These are phyloP conservation scores for Tilletia indica DNA, from an alignment of 1,284 basidiomycete species.

Conservation along the genomic window DNA sequence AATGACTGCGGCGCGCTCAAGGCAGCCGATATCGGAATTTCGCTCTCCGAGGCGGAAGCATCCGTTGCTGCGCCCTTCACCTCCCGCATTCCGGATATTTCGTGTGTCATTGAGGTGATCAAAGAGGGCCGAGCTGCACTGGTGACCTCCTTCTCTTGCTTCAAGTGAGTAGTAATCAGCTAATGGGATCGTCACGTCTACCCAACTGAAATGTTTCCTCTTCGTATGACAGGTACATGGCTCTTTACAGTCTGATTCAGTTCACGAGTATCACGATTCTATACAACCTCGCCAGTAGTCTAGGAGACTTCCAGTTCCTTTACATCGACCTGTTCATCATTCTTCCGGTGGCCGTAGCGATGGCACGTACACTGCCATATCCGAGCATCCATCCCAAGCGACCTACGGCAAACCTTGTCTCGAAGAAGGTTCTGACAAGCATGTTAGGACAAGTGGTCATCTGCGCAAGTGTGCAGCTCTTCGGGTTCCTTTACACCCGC, in stretches of 20 bases:
- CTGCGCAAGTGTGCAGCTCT: conserved; percentile 77
- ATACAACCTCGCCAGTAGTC: conserved; percentile 91
- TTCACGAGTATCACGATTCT: conserved; percentile 76
- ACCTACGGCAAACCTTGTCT: conserved; percentile 93
- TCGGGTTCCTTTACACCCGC: conserved; percentile 86
- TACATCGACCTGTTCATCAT: conserved; percentile 98
- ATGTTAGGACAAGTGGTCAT: conserved; percentile 90
- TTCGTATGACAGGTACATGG: conserved; percentile 63
- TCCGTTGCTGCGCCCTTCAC: conserved; percentile 99
- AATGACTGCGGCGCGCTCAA: conserved; percentile 99
- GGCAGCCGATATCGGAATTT: conserved; percentile 95
- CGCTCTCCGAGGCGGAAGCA: conserved; percentile 94
- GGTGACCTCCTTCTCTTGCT: conserved; percentile 97
- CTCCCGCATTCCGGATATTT: conserved; percentile 86
- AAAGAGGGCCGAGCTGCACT: conserved; percentile 83
- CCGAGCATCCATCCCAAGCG: conserved; percentile 78
- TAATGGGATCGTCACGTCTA: no score
- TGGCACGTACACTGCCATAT: conserved; percentile 91
- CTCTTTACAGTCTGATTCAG: conserved; percentile 61
- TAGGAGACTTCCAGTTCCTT: conserved; percentile 95
- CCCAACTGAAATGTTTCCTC: no score
- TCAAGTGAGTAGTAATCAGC: conserved; percentile 72
- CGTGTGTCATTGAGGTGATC: conserved; percentile 93
- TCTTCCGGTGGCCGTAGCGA: conserved; percentile 87
- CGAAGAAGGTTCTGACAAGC: conserved; percentile 89